These are phyloP conservation scores for Fusarium verticillioides DNA, from an alignment of 2,329 filamentous ascomycete species.

Conservation along the genomic window DNA sequence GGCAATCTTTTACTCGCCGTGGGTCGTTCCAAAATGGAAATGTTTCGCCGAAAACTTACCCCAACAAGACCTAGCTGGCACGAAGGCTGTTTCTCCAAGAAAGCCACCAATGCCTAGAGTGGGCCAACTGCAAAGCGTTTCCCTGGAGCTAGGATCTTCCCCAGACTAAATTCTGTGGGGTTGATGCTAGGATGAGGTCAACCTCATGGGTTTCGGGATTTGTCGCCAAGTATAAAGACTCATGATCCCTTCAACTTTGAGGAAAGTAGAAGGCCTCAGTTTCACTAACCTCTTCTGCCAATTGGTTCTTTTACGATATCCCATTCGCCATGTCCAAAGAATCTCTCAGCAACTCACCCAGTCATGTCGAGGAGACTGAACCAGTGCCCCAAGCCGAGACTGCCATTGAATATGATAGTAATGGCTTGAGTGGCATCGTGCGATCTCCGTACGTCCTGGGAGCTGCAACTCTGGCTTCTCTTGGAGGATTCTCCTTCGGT, in stretches of 20 bases:
- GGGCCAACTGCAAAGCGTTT: not conserved
- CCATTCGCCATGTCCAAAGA: not conserved
- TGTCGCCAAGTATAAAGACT: not conserved
- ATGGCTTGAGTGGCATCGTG: constrained; percentile 51
- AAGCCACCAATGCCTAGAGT: not conserved
- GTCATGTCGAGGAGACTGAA: not conserved
- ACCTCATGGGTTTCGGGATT: not conserved
- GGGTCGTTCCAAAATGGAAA: not conserved
- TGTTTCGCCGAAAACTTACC: not conserved
- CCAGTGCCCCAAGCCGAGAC: not conserved
- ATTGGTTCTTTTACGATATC: not conserved
- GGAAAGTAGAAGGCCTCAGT: no score
- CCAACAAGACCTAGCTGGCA: not conserved
- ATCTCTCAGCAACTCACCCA: not conserved
- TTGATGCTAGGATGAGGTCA: not conserved
- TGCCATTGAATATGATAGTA: constrained; percentile 1
- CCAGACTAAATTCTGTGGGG: not conserved
- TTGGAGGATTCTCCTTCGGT: not conserved
- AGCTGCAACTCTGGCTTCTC: constrained; percentile 54
- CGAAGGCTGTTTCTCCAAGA: not conserved
- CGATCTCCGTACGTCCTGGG: constrained; percentile 55
- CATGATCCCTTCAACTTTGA: not conserved
- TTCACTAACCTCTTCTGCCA: no score
- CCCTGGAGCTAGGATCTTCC: not conserved
- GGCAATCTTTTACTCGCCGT: no score